Percentiles rank a stretch among this genome's conserved stretches.
phyloP scores from a whole-genome alignment of 352 stramenopile species.

The Elongisporangium prolatum region DNA sequence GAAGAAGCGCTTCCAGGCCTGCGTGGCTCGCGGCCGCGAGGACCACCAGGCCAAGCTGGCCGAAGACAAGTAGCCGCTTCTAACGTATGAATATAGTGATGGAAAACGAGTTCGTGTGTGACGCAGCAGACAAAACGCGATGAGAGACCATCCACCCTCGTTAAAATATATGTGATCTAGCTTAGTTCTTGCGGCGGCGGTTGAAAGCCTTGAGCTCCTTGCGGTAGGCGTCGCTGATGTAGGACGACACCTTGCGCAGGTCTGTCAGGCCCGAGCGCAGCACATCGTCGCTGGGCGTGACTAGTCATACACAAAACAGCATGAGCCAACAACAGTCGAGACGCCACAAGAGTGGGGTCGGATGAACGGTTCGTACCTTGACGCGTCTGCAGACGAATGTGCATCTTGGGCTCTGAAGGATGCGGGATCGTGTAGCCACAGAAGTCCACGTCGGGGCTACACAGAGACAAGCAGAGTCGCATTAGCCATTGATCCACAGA shows the following conservation, averaged over 20 bases:
- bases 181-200: constrained; percentile 74
- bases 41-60: constrained; percentile 48
- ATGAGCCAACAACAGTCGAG: constrained; percentile 1
- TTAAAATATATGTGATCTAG: background rate
- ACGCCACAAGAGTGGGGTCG: background rate
- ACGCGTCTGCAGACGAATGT: constrained; percentile 90
- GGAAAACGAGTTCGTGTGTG: background rate
- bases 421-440: constrained; percentile 95
- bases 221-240: constrained; percentile 70
- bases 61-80: constrained; percentile 4
- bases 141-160: background rate
- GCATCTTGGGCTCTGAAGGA: constrained; percentile 93
- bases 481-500: constrained; percentile 3
- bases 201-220: constrained; percentile 85
- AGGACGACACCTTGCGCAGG: constrained; percentile 63
- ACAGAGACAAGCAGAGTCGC: constrained; percentile 3
- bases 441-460: constrained; percentile 89
- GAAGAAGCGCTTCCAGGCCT: constrained; percentile 81
- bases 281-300: constrained; percentile 53
- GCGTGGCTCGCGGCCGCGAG: constrained; percentile 62
- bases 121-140: too few species aligned
- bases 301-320: constrained; percentile 13
- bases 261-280: constrained; percentile 64
- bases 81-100: constrained; percentile 10
- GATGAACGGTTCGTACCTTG: constrained; percentile 25